A percentile compares a stretch with the other conserved stretches of the same genome.
Evolutionary conservation across 1,284 basidiomycete species (phyloP).

Genomic region (Mycosarcoma mackinlayi): DNA sequence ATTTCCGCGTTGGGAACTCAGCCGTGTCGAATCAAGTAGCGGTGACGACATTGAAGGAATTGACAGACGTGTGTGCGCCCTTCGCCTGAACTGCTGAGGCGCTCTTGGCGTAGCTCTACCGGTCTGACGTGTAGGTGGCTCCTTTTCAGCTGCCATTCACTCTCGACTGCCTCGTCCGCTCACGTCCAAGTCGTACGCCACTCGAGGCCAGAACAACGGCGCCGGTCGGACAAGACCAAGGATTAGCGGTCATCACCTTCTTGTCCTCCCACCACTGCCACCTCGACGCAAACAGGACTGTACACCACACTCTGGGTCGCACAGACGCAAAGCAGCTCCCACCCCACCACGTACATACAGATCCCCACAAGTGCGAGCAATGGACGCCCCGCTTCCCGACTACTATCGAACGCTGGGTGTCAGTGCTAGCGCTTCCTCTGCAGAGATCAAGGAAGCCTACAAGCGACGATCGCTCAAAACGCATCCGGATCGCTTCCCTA

Average conservation of each 20-base stretch:
- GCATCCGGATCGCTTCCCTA: constrained; percentile 87
- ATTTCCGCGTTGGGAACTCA: too few species aligned
- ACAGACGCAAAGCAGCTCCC: neutral
- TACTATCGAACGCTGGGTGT: constrained; percentile 69
- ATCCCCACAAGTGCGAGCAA: constrained; percentile 17
- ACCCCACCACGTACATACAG: too few species aligned
- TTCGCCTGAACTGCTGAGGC: too few species aligned
- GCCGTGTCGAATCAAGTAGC: constrained; percentile 15
- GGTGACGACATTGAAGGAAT: constrained; percentile 27
- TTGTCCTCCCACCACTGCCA: too few species aligned
- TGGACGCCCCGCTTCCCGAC: constrained; percentile 56
- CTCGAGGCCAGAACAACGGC: too few species aligned
- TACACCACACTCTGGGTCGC: too few species aligned
- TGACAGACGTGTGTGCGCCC: too few species aligned
- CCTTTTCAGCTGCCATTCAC: neutral
- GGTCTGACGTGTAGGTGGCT: neutral
- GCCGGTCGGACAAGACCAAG: too few species aligned
- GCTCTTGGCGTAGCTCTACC: neutral
- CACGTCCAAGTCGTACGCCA: neutral
- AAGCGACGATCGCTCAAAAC: constrained; percentile 80
- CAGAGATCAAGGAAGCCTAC: constrained; percentile 83
- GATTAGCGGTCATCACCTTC: too few species aligned
- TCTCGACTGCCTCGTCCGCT: neutral
- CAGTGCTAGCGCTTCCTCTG: constrained; percentile 74
- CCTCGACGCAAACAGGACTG: too few species aligned